Conservation (phyloP, 768 basidiomycete genomes). For the Amylocystis lapponica region DNA sequence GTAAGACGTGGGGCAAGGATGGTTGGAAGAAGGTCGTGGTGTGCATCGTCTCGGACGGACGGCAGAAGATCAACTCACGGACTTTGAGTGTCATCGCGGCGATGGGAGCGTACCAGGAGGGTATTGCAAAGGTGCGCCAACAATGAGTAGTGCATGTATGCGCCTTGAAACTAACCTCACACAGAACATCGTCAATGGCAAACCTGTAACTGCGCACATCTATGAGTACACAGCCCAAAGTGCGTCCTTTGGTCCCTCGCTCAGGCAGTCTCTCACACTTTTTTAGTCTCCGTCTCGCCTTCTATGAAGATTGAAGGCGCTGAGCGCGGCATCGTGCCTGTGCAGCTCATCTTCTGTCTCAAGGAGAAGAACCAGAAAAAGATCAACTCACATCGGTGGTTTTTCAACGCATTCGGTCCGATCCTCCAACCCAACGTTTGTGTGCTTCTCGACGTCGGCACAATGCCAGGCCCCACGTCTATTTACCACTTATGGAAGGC, state of each 20-base stretch:
- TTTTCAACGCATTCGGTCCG: slow-evolving; percentile 86
- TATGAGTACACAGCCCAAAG: slow-evolving; percentile 94
- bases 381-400: slow-evolving; percentile 94
- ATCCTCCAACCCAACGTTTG: slow-evolving; percentile 89
- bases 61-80: slow-evolving; percentile 77
- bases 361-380: slow-evolving; percentile 95
- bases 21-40: slow-evolving; percentile 99
- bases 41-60: slow-evolving; percentile 85
- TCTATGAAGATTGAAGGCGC: slow-evolving; percentile 77
- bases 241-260: slow-evolving; percentile 29
- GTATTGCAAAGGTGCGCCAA: slow-evolving; percentile 69
- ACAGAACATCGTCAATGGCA: slow-evolving; percentile 72
- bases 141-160: background rate
- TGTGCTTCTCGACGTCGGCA: slow-evolving; percentile 84
- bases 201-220: slow-evolving; percentile 82
- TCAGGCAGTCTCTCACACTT: slow-evolving; percentile 7
- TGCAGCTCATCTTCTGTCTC: slow-evolving; percentile 89
- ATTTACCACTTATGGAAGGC: slow-evolving; percentile 96
- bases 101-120: slow-evolving; percentile 94
- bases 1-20: slow-evolving; percentile 95
- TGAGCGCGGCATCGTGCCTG: slow-evolving; percentile 77
- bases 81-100: slow-evolving; percentile 85
- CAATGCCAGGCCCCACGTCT: slow-evolving; percentile 79
- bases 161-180: slow-evolving; percentile 4
- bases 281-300: slow-evolving; percentile 71